These are phyloP conservation scores for Penicillium salamii DNA, from an alignment of 495 filamentous ascomycete species.

Conservation along the genomic window DNA sequence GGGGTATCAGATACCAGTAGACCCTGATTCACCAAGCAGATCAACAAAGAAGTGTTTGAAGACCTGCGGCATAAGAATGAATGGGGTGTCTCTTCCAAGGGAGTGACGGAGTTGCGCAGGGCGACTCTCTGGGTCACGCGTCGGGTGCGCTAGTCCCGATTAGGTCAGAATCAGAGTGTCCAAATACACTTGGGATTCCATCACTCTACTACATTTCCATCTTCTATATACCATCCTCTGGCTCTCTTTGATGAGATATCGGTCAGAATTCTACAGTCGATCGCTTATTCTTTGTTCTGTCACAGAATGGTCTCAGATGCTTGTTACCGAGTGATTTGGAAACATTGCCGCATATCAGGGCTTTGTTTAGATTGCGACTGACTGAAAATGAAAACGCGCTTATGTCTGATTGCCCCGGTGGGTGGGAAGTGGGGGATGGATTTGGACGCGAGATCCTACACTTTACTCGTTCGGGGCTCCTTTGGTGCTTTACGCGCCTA, in stretches of 20 bases:
- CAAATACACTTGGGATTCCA: too few relatives aligned
- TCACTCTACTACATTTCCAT: too few relatives aligned
- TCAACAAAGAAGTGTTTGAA: conserved; percentile 25
- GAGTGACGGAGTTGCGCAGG: conserved; percentile 31
- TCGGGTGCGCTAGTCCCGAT: conserved; percentile 41
- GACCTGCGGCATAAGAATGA: conserved; percentile 12
- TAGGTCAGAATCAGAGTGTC: conserved; percentile 7
- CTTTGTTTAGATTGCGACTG: conserved; percentile 8
- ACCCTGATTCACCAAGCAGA: conserved; percentile 19
- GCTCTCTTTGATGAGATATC: too few relatives aligned
- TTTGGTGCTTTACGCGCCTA: conserved; percentile 12
- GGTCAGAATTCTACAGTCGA: too few relatives aligned
- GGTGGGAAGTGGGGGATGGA: conserved; percentile 1
- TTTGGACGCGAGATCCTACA: too few relatives aligned
- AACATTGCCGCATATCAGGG: not conserved
- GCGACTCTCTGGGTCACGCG: conserved; percentile 41
- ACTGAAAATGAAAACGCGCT: conserved; percentile 2
- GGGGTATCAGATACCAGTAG: not conserved
- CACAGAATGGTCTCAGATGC: not conserved
- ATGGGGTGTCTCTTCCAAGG: conserved; percentile 24
- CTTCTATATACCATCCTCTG: too few relatives aligned
- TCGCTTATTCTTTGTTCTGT: not conserved
- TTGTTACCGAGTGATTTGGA: not conserved
- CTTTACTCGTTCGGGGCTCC: too few relatives aligned
- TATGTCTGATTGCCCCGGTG: not conserved